Evolutionary conservation across 2,329 filamentous ascomycete species (phyloP).

Genomic region (Parastagonospora avenae): DNA sequence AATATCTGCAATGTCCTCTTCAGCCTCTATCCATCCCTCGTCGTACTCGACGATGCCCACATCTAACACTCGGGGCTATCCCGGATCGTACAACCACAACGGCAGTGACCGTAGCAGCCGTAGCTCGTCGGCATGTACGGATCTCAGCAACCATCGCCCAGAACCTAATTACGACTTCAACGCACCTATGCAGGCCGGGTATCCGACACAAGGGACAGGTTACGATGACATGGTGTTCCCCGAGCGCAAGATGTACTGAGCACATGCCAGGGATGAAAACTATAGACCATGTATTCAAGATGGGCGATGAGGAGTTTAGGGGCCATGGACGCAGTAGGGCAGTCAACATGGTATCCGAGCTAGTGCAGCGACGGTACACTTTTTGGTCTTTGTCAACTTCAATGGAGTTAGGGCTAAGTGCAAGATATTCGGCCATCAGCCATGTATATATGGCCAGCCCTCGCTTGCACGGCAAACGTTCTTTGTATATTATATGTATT

Average conservation of each 20-base stretch:
- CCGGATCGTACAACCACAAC: slow-evolving; percentile 29
- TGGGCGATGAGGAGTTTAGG: not conserved
- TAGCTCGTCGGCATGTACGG: slow-evolving; percentile 43
- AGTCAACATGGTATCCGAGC: slow-evolving; percentile 17
- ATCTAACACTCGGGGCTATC: slow-evolving; percentile 27
- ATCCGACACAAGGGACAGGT: slow-evolving; percentile 24
- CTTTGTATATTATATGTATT: not conserved
- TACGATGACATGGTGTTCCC: slow-evolving; percentile 46
- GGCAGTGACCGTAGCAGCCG: slow-evolving; percentile 43
- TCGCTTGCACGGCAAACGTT: not conserved
- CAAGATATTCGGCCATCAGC: not conserved
- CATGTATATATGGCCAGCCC: no score
- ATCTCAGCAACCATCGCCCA: slow-evolving; percentile 26
- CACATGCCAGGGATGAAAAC: not conserved
- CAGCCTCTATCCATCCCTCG: slow-evolving; percentile 30
- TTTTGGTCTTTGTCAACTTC: slow-evolving; percentile 3
- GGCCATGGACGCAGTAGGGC: slow-evolving; percentile 5
- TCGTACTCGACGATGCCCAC: slow-evolving; percentile 28
- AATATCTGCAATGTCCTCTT: slow-evolving; percentile 53
- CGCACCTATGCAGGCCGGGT: slow-evolving; percentile 29
- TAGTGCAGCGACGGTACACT: slow-evolving; percentile 26
- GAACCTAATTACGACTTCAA: slow-evolving; percentile 41
- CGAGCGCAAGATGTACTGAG: slow-evolving; percentile 41
- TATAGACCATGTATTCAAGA: not conserved
- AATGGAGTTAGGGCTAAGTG: slow-evolving; percentile 2